Base-by-base conservation (phyloP, 768 basidiomycete species). In the Chalciporus chontae region DNA sequence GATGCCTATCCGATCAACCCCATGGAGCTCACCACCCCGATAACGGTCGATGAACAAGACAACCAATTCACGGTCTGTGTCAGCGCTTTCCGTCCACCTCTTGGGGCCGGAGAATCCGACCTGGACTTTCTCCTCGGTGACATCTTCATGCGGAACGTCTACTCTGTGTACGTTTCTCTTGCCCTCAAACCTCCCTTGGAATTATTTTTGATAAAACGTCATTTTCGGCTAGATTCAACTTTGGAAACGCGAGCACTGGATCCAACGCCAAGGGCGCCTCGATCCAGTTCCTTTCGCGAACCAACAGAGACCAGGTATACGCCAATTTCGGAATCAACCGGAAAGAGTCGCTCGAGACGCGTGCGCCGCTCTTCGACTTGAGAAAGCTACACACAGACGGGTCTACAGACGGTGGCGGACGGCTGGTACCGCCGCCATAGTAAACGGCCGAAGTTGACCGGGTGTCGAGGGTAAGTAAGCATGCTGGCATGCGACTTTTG, bases 71-170 rank as follows among this genome's bases (percentile, higher is more conserved):
- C 72, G 1, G 69, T 72, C 38, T 78, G 77, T 56, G 48, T 68
- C 17, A 65, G 68, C 17, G 52, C 73, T 1, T 66, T 74, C 38
- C 65, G 59, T 1, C 56, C 61, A 3, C 62, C 63, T 2, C 67
- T 73, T 10, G 47, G 59, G 34, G 58, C 56, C 7, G 52, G 37
- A 3, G 50, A 48, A 21, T 50, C 18, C 43, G 74, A 65, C 13
- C 62, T 71, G 24, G 76, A 77, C 21, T 66, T 67, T n/a, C 42
- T 73, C 2, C 66, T 76, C 36, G 76, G 76, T 2, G 73, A 73
- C 51, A 63, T 71, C 4, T 76, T 75, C 60, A 67, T 77, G 56
- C 72, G 76, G 29, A 77, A 77, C 46, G 71, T 74, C 21, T 76
- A 77, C 47, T 62, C 71, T 0, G 69, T 74, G 74, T 76, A 61